Base-by-base conservation (phyloP, 2,329 filamentous ascomycete genomes). In the Hypocreales sp. region DNA sequence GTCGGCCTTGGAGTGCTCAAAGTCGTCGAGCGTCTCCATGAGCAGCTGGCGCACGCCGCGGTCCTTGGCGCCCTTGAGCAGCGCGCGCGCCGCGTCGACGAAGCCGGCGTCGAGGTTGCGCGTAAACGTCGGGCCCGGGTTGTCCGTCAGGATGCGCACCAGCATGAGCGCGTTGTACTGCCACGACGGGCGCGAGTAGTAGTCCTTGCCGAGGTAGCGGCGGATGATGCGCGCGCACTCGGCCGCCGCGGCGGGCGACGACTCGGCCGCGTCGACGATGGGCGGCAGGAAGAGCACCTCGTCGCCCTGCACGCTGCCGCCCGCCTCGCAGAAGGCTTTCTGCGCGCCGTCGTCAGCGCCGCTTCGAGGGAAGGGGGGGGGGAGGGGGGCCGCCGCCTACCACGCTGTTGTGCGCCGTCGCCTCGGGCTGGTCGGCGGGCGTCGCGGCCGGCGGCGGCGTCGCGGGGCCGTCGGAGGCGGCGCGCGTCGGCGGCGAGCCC, bases 81-180 rank as follows among this genome's bases (percentile, higher is more conserved):
- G 53, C 22, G 80, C 68, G 54, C 86, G 87, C 11, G 80, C 56
- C 1, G 73, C 73, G 22, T 77, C 66, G 28, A 80, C 71, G 45
- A 94, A 95, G 43, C 82, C 82, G 45, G 75, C 66, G 51, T 94
- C 86, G 22, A 95, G 53, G 48, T 92, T 86, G 39, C 79, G 70
- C n/a, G 87, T 93, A 45, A 98, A 98, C 2, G 74, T 83, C 28
- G 68, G 66, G 17, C 87, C 87, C 0, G 90, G 90, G 48, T 98
- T 94, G 51, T 95, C 86, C 40, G 75, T 67, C 38, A 98, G 61
- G 44, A 98, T 98, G 35, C 87, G 78, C 40, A 92, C 64, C 30
- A 98, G 68, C 90, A 95, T 95, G 44, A 95, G 74, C 36, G 83
- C 79, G 56, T 95, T 94, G 64, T 94, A 95, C 53, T 95, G 87